Conservation (phyloP, 805 yeast genomes). For the Wickerhamiella kurtzmanii region DNA sequence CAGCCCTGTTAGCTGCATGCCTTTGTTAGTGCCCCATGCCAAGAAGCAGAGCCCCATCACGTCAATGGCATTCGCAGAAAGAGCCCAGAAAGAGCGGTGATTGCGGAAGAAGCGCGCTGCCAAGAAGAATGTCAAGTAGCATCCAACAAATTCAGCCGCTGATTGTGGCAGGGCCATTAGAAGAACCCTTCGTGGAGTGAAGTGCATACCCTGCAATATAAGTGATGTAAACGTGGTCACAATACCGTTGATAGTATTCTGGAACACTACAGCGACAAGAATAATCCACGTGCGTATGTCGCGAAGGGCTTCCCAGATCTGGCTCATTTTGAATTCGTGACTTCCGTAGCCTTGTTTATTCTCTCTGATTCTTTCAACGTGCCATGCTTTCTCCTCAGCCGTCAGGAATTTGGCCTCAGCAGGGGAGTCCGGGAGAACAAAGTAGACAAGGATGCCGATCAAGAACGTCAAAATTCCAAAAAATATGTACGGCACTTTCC, state of each 20-base stretch:
- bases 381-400: conserved; percentile 34
- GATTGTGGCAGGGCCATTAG: conserved; percentile 35
- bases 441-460: conserved; percentile 18
- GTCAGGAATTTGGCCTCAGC: conserved; percentile 33
- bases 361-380: conserved; percentile 38
- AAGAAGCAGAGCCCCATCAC: conserved; percentile 32
- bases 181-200: conserved; percentile 22
- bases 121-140: conserved; percentile 12
- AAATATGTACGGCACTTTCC: conserved; percentile 45
- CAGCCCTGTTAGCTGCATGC: conserved; percentile 31
- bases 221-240: conserved; percentile 36
- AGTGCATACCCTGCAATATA: conserved; percentile 29
- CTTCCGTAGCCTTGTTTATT: conserved; percentile 49
- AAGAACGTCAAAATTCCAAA: conserved; percentile 42
- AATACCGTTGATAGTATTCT: conserved; percentile 43
- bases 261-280: conserved; percentile 30
- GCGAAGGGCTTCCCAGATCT: conserved; percentile 36
- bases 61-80: conserved; percentile 37
- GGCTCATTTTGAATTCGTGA: conserved; percentile 37
- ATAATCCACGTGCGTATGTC: conserved; percentile 40
- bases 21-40: conserved; percentile 30
- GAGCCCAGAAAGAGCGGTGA: conserved; percentile 26
- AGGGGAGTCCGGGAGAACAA: conserved; percentile 41
- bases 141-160: conserved; percentile 26
- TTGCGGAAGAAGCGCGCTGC: conserved; percentile 8